phyloP scores from a whole-genome alignment of 805 yeast genomes.

The Nakazawaea sp. region DNA sequence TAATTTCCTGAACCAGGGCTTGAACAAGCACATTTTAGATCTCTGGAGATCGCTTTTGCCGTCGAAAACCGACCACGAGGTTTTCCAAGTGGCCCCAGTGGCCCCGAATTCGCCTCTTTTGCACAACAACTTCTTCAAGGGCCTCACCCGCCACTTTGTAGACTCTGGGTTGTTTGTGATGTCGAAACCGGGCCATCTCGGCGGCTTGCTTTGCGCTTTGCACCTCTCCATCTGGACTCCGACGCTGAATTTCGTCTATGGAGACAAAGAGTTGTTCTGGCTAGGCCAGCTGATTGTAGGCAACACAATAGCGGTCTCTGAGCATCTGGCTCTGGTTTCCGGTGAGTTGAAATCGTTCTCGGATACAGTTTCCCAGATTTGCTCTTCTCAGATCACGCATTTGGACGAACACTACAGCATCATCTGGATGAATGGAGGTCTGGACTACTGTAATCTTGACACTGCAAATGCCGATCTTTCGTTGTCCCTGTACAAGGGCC shows the following conservation, averaged over 20 bases:
- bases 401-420: slow-evolving; percentile 25
- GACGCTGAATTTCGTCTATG: slow-evolving; percentile 42
- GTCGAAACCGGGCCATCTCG: slow-evolving; percentile 41
- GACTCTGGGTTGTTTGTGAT: slow-evolving; percentile 42
- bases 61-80: slow-evolving; percentile 30
- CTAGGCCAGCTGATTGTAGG: slow-evolving; percentile 54
- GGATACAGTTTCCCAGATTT: slow-evolving; percentile 21
- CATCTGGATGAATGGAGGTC: slow-evolving; percentile 34
- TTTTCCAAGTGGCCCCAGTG: slow-evolving; percentile 27
- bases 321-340: slow-evolving; percentile 15
- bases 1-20: slow-evolving; percentile 16
- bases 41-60: slow-evolving; percentile 43
- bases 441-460: slow-evolving; percentile 23
- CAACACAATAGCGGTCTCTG: slow-evolving; percentile 23
- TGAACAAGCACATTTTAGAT: slow-evolving; percentile 28
- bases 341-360: slow-evolving; percentile 12
- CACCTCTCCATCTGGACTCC: slow-evolving; percentile 34
- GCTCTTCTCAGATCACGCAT: slow-evolving; percentile 34
- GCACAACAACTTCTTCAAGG: slow-evolving; percentile 33
- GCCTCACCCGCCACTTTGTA: slow-evolving; percentile 34
- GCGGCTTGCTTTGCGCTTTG: slow-evolving; percentile 37
- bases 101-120: slow-evolving; percentile 14
- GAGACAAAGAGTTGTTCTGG: slow-evolving; percentile 79
- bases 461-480: slow-evolving; percentile 19
- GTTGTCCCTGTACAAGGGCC: slow-evolving; percentile 10